A percentile compares a stretch with the other conserved stretches of the same genome.
phyloP scores from a whole-genome alignment of 2,329 filamentous ascomycete species.

The Penicillium sp. region DNA sequence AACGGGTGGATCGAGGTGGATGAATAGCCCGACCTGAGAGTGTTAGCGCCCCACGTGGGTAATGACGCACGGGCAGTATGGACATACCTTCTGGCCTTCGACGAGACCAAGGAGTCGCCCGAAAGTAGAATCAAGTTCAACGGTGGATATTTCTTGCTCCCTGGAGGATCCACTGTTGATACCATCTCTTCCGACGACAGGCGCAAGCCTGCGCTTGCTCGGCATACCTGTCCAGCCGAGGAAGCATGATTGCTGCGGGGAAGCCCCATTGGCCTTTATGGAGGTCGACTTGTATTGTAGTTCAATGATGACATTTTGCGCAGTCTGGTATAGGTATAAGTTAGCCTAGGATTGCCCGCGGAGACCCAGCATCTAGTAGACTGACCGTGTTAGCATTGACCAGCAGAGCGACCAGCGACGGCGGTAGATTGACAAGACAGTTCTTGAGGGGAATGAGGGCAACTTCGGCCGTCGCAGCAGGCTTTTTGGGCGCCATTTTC shows the following conservation, averaged over 20 bases:
- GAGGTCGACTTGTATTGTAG: conserved; percentile 69
- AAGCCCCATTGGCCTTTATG: conserved; percentile 51
- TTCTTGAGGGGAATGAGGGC: conserved; percentile 85
- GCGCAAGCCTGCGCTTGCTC: conserved; percentile 76
- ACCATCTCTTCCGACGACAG: conserved; percentile 72
- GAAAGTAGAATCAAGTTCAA: conserved; percentile 86
- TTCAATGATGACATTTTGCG: conserved; percentile 95
- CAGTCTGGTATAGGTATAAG: conserved; percentile 57
- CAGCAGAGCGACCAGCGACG: conserved; percentile 77
- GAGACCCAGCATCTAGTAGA: conserved; percentile 10
- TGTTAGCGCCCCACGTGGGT: conserved; percentile 38
- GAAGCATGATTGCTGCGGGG: conserved; percentile 69
- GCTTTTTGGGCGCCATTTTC: conserved; percentile 49
- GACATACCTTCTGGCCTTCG: conserved; percentile 75
- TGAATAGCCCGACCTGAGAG: conserved; percentile 55
- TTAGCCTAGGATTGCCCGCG: conserved; percentile 20
- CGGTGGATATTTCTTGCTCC: conserved; percentile 72
- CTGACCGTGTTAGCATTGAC: conserved; percentile 87
- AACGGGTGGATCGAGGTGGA: conserved; percentile 87
- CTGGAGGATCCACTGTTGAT: conserved; percentile 61
- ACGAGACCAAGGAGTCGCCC: conserved; percentile 71
- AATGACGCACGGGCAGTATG: neutral
- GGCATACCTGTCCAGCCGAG: conserved; percentile 98
- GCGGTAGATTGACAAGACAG: conserved; percentile 89
- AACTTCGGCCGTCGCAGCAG: conserved; percentile 73